These are phyloP conservation scores for Osmozyma mogii DNA, from an alignment of 805 yeast species.

Conservation along the genomic window DNA sequence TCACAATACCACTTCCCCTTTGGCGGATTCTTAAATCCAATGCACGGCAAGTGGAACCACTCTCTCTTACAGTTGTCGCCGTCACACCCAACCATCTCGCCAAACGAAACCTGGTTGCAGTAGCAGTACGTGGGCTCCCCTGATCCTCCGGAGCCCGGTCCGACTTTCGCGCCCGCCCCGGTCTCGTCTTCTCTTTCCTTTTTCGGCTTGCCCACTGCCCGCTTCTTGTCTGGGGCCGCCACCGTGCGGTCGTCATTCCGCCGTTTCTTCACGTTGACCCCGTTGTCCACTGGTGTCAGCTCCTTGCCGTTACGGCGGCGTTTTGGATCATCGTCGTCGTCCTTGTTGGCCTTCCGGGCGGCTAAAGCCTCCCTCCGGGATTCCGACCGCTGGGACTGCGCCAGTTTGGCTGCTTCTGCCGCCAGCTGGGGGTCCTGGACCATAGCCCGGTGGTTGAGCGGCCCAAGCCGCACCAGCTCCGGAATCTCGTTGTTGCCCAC, in stretches of 20 bases:
- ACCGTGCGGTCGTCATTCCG: constrained; percentile 8
- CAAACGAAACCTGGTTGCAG: constrained; percentile 94
- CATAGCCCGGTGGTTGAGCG: constrained; percentile 87
- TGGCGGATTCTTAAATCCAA: constrained; percentile 79
- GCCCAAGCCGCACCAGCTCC: constrained; percentile 66
- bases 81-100: constrained; percentile 99
- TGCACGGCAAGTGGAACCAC: constrained; percentile 95
- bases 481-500: constrained; percentile 75
- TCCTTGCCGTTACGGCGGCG: constrained; percentile 12
- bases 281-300: constrained; percentile 14
- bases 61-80: constrained; percentile 87
- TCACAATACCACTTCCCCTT: constrained; percentile 47
- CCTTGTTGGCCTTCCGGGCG: constrained; percentile 62
- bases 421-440: constrained; percentile 47
- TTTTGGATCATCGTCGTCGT: constrained; percentile 19
- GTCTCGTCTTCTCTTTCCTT: constrained; percentile 10
- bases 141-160: constrained; percentile 6
- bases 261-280: constrained; percentile 5
- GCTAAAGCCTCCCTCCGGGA: constrained; percentile 88
- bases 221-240: constrained; percentile 11
- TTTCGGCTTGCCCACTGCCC: constrained; percentile 16
- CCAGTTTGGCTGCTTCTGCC: constrained; percentile 43
- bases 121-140: constrained; percentile 86
- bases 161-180: constrained; percentile 4
- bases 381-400: constrained; percentile 74